Evolutionary conservation across 2,329 filamentous ascomycete genomes (phyloP), one percentile per base, ranked within the genome.

Genomic region (Penicillium sp.): DNA sequence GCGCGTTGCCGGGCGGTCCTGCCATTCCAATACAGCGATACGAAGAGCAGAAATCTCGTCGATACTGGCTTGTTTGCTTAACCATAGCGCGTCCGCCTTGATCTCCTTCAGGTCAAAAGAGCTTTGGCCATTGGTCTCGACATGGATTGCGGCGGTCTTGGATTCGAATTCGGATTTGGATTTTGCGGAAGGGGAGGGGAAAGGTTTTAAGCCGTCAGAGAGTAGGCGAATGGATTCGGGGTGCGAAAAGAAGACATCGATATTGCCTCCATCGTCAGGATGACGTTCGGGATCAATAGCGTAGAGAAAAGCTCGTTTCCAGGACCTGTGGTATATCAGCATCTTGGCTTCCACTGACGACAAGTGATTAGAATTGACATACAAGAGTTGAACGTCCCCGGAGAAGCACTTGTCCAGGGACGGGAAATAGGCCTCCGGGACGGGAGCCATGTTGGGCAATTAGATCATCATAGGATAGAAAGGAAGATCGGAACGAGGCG

Each of bases 141-240:
- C 81, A 65, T 95, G 85, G 53, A 96, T 94, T 5, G 89, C 86
- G 21, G 89, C 86, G 1, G 87, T 95, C 69, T 84, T 89, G 19
- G 86, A 86, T 53, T 94, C 86, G 64, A 94, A 94, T 17, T 80
- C 78, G 57, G 79, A 76, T 68, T 83, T 87, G 28, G 85, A 79
- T 60, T 81, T 75, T 45, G 80, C 65, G 56, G 78, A 81, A 1
- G 83, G 75, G 55, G 76, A 61, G 51, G 79, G 72, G 67, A 91
- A 95, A 37, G 84, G 81, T 55, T 77, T 77, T 62, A 83, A 77
- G 24, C 87, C 85, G 48, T 80, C 77, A 57, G 79, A 81, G 51
- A 96, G 77, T 51, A 90, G 75, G 48, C 78, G 73, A 58, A 83
- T 72, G 57, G 87, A 84, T 57, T 84, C 80, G 48, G 80, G 72